Base-by-base conservation (phyloP, 2,329 filamentous ascomycete species). In the Coniochaeta ligniaria region DNA sequence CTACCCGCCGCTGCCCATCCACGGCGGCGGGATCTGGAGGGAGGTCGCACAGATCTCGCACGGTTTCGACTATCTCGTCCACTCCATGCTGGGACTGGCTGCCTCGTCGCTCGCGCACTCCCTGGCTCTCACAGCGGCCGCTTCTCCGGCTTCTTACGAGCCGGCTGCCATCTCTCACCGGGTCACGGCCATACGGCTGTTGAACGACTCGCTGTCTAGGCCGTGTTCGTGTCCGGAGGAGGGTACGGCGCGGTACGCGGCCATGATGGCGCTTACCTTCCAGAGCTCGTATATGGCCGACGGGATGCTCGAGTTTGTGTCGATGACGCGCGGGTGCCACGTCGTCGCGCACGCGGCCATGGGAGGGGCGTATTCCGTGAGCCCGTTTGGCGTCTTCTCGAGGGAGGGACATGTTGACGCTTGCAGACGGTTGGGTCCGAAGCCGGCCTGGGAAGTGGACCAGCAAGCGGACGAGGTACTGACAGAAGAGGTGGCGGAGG, bases 51-150 rank as follows among this genome's bases (percentile, higher is more conserved):
- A 70, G 16, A 68, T 77, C 31, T 74, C 74, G 1, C 74, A 77
- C 41, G 60, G 69, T 73, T 76, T 73, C 57, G 73, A 75, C 28
- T 77, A 74, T 62, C 63, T 78, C n/a, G 63, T 75, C 38, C 75
- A 78, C 59, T 70, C 75, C 3, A 76, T 78, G 71, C 67, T 78
- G 0, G 76, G 71, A 1, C 68, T 78, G 1, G 75, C 71, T 1
- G 75, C 75, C 3, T 75, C 73, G 2, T 75, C 78, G 62, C 67
- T 78, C 22, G 61, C 64, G 36, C 63, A 76, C 1, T 58, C 69
- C 1, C 62, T 65, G 3, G 64, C 63, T 1, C 63, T 59, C 14
- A 64, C 63, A 43, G 12, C 22, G 47, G 12, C 22, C 12, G 11
- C 24, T 26, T 26, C 8, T 26, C 26, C 43, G 20, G 4, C 43